Evolutionary conservation across 2,329 filamentous ascomycete species (phyloP).

Genomic region (Neonectria punicea): DNA sequence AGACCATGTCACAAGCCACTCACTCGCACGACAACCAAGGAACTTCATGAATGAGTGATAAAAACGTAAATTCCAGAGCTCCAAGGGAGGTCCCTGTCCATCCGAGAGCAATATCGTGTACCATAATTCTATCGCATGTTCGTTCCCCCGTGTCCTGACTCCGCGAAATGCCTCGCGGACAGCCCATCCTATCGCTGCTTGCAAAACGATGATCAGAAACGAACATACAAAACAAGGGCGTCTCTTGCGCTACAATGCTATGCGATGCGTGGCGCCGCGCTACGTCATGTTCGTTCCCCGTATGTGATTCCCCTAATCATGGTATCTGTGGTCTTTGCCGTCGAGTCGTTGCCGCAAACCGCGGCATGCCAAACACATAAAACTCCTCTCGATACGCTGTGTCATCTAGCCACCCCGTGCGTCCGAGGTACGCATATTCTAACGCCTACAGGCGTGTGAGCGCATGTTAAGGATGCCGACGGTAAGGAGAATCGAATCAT

Average conservation of each 20-base stretch:
- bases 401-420: conserved; percentile 16
- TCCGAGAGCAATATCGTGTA: conserved; percentile 12
- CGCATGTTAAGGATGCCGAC: conserved; percentile 8
- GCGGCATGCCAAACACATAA: conserved; percentile 21
- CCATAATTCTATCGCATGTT: conserved; percentile 19
- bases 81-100: conserved; percentile 9
- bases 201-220: conserved; percentile 13
- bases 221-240: background rate
- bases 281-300: background rate
- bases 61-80: conserved; percentile 2
- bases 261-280: conserved; percentile 3
- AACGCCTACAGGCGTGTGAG: conserved; percentile 21
- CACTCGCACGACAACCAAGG: background rate
- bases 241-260: background rate
- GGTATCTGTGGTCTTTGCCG: conserved; percentile 24
- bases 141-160: conserved; percentile 8
- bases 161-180: conserved; percentile 1
- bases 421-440: conserved; percentile 17
- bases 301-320: conserved; percentile 6
- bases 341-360: conserved; percentile 27
- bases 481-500: conserved; percentile 18
- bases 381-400: conserved; percentile 27
- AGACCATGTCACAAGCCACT: background rate
- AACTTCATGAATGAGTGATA: background rate
- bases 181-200: conserved; percentile 9